phyloP scores from a whole-genome alignment of 495 filamentous ascomycete genomes.

The Penicillium cataractarum region DNA sequence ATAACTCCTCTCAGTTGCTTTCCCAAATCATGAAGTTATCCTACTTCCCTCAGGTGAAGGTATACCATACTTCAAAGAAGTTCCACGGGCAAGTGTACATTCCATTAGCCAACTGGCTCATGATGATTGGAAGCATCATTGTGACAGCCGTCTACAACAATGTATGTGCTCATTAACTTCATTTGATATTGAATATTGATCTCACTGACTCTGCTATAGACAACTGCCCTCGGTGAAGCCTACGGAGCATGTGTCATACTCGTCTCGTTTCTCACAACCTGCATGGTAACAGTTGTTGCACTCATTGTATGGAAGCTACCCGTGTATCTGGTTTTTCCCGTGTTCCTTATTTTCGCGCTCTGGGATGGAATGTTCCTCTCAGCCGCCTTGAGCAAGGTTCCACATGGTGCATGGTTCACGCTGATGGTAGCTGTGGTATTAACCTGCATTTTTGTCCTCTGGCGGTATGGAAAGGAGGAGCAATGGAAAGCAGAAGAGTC shows the following conservation, averaged over 20 bases:
- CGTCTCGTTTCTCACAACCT: slow-evolving; percentile 73
- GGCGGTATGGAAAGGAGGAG: slow-evolving; percentile 73
- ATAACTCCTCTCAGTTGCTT: slow-evolving; percentile 50
- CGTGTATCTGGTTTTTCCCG: slow-evolving; percentile 55
- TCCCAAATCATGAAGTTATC: slow-evolving; percentile 74
- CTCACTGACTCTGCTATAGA: slow-evolving; percentile 26
- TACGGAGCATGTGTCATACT: slow-evolving; percentile 70
- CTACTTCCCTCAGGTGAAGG: slow-evolving; percentile 72
- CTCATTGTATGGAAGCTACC: slow-evolving; percentile 67
- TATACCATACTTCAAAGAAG: slow-evolving; percentile 63
- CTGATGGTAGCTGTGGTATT: slow-evolving; percentile 60
- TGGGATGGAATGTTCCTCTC: slow-evolving; percentile 69
- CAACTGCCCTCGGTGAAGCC: slow-evolving; percentile 49
- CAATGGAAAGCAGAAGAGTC: slow-evolving; percentile 69
- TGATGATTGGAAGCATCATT: slow-evolving; percentile 71
- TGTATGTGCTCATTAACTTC: slow-evolving; percentile 29
- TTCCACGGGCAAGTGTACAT: slow-evolving; percentile 76
- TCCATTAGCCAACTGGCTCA: slow-evolving; percentile 69
- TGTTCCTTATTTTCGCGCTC: slow-evolving; percentile 63
- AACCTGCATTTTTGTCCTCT: slow-evolving; percentile 62
- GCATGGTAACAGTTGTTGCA: slow-evolving; percentile 67
- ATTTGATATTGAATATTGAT: neutral
- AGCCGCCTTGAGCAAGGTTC: slow-evolving; percentile 67
- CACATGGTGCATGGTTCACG: slow-evolving; percentile 74
- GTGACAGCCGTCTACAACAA: slow-evolving; percentile 73